These are phyloP conservation scores for Brettanomyces bruxellensis DNA, from an alignment of 805 yeast genomes.

Conservation along the genomic window DNA sequence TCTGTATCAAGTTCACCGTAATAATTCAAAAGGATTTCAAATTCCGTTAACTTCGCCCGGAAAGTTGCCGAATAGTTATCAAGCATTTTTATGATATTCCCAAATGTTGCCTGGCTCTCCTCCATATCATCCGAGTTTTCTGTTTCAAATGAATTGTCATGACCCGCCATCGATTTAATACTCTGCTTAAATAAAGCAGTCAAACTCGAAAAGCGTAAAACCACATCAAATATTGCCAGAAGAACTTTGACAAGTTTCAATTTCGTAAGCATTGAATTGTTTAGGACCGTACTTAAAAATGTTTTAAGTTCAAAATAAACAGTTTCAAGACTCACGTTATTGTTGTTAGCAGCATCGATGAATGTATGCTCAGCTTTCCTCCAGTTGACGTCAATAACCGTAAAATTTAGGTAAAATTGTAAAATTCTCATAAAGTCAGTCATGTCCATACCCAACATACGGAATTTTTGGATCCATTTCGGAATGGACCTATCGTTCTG, in stretches of 20 bases:
- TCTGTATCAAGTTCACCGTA: slow-evolving; percentile 44
- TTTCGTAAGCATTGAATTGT: slow-evolving; percentile 60
- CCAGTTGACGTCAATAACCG: slow-evolving; percentile 53
- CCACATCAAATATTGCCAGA: slow-evolving; percentile 36
- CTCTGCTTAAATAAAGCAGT: slow-evolving; percentile 45
- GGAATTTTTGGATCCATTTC: slow-evolving; percentile 45
- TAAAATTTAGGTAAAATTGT: slow-evolving; percentile 44
- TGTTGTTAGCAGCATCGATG: slow-evolving; percentile 7
- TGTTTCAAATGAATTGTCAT: background rate
- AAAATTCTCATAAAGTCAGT: slow-evolving; percentile 47
- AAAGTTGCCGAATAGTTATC: slow-evolving; percentile 36
- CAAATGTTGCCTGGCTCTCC: slow-evolving; percentile 23
- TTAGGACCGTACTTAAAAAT: slow-evolving; percentile 53
- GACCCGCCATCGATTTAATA: slow-evolving; percentile 37
- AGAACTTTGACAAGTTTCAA: slow-evolving; percentile 39
- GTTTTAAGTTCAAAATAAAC: slow-evolving; percentile 40
- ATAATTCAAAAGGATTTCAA: slow-evolving; percentile 35
- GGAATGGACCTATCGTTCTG: slow-evolving; percentile 34
- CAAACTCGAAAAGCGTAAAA: slow-evolving; percentile 40
- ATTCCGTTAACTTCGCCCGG: slow-evolving; percentile 33
- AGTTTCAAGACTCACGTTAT: slow-evolving; percentile 27
- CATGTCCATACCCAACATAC: slow-evolving; percentile 51
- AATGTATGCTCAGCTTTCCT: slow-evolving; percentile 25
- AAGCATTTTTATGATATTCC: slow-evolving; percentile 32
- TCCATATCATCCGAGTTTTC: slow-evolving; percentile 3